Evolutionary conservation across 75 land plant species (phyloP).

Genomic region (Pinus albicaulis): DNA sequence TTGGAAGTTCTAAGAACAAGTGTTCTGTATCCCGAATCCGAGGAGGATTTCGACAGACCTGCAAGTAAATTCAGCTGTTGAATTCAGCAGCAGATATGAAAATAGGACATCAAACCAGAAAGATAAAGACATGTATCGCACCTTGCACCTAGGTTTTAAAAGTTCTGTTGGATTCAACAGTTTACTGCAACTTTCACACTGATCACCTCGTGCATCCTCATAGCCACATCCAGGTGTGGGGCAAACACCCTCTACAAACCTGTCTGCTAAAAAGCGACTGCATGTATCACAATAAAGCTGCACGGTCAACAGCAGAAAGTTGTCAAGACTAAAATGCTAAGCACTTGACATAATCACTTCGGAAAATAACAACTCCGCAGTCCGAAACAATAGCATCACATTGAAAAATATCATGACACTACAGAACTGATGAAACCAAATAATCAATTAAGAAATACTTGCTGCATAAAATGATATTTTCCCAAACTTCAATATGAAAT

Average conservation of each 20-base stretch:
- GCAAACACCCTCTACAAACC: constrained; percentile 91
- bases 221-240: constrained; percentile 68
- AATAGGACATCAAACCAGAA: background rate
- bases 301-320: constrained; percentile 13
- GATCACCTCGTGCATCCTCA: constrained; percentile 94
- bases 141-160: constrained; percentile 93
- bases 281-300: constrained; percentile 94
- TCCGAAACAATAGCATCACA: background rate
- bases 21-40: constrained; percentile 82
- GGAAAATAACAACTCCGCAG: background rate
- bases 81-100: background rate
- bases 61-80: constrained; percentile 1
- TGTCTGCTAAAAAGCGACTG: constrained; percentile 83
- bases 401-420: background rate
- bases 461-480: background rate
- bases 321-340: constrained; percentile 5
- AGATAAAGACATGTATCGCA: constrained; percentile 4
- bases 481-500: background rate
- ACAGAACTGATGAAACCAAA: background rate
- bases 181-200: constrained; percentile 91
- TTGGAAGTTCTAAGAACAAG: constrained; percentile 90
- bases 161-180: constrained; percentile 92
- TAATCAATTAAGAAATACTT: background rate
- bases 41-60: constrained; percentile 83
- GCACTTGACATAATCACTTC: background rate